Percentiles rank a stretch among this genome's conserved stretches.
Conservation (phyloP, 2,329 filamentous ascomycete genomes). For the Talaromyces sp. region DNA sequence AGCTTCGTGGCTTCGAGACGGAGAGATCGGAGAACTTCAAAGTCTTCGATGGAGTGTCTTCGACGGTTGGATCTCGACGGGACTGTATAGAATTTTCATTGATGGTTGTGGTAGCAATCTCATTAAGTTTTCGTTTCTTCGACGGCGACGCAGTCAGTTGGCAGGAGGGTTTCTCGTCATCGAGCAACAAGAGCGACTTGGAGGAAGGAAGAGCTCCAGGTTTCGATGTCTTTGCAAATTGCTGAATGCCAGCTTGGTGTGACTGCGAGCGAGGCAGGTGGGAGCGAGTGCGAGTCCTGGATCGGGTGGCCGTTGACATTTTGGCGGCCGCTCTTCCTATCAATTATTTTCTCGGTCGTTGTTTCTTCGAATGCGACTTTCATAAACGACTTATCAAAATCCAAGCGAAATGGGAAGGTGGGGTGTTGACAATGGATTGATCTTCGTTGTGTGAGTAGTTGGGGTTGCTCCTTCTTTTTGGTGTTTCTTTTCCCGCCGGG, state of each 20-base stretch:
- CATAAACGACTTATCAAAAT: background rate
- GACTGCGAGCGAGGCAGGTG: conserved; percentile 27
- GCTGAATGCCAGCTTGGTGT: conserved; percentile 40
- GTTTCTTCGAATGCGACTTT: background rate
- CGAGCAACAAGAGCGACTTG: conserved; percentile 24
- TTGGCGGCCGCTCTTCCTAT: conserved; percentile 11
- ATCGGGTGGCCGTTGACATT: conserved; percentile 19
- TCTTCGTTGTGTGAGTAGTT: conserved; percentile 28
- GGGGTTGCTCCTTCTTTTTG: conserved; percentile 18
- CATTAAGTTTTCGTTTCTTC: conserved; percentile 40
- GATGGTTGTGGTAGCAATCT: conserved; percentile 21
- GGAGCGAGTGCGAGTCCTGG: conserved; percentile 18
- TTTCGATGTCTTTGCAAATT: conserved; percentile 46
- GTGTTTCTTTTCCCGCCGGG: conserved; percentile 13
- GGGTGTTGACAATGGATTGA: conserved; percentile 23
- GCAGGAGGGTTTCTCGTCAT: conserved; percentile 31
- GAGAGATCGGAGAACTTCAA: conserved; percentile 32
- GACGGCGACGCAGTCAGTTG: conserved; percentile 34
- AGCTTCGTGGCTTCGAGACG: conserved; percentile 31
- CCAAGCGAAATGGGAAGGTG: background rate
- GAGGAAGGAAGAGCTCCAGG: conserved; percentile 26
- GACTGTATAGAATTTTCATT: conserved; percentile 20
- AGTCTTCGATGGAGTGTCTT: conserved; percentile 33
- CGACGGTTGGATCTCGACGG: conserved; percentile 11
- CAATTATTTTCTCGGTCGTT: background rate